These are phyloP conservation scores for Eimeria zaria DNA, from an alignment of 169 alveolate genomes.

Conservation along the genomic window DNA sequence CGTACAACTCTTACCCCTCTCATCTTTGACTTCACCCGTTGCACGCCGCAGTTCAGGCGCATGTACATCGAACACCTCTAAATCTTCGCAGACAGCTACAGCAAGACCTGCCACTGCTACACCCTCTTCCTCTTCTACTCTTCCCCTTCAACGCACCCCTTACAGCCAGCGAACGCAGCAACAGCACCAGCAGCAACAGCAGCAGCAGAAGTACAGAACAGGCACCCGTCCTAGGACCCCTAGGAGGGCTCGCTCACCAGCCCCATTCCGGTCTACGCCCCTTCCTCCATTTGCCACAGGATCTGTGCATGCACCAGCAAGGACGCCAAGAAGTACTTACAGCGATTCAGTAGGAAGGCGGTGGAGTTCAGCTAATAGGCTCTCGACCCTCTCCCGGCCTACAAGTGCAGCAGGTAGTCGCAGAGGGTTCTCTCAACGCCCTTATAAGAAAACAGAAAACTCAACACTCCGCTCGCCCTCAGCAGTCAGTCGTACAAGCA, in stretches of 20 bases:
- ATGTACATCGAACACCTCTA: background rate
- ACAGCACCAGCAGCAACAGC: background rate
- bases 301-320: slow-evolving; percentile 52
- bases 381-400: background rate
- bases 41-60: background rate
- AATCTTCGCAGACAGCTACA: background rate
- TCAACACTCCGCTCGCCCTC: slow-evolving; percentile 32
- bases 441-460: background rate
- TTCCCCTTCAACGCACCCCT: background rate
- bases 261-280: background rate
- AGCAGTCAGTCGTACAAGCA: slow-evolving; percentile 42
- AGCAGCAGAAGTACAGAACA: background rate
- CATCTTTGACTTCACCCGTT: background rate
- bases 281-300: slow-evolving; percentile 73
- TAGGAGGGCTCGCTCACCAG: background rate
- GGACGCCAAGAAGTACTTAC: slow-evolving; percentile 80
- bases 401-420: slow-evolving; percentile 17
- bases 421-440: background rate
- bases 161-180: too few species aligned
- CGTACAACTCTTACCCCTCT: slow-evolving; percentile 44
- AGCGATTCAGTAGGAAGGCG: slow-evolving; percentile 57
- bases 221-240: background rate
- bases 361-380: background rate
- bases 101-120: background rate
- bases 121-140: background rate